phyloP scores from a whole-genome alignment of 441 rosid genomes.

The Pelargonium citronellum region DNA sequence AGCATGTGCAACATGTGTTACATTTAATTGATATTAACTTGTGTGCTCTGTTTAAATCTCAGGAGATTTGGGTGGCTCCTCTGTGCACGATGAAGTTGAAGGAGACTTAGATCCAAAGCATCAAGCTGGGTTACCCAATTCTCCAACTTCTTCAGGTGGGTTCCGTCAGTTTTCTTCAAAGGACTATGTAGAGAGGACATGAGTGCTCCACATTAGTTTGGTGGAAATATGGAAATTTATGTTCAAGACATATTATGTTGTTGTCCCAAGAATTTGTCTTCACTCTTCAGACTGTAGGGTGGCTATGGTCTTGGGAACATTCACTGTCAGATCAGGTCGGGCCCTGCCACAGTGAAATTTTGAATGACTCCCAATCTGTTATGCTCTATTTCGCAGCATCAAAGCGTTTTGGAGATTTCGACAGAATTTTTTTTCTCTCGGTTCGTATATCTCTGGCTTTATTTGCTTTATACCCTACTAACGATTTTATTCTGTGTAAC shows the following conservation, averaged over 20 bases:
- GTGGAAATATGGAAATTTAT: slow-evolving; percentile 51
- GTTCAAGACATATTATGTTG: slow-evolving; percentile 51
- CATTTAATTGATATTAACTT: slow-evolving; percentile 1
- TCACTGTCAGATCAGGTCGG: slow-evolving; percentile 54
- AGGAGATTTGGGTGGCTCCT: slow-evolving; percentile 98
- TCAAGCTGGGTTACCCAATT: slow-evolving; percentile 74
- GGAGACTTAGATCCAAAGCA: slow-evolving; percentile 45
- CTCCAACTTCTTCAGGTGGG: slow-evolving; percentile 99
- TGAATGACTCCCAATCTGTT: slow-evolving; percentile 56
- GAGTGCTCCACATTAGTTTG: slow-evolving; percentile 52
- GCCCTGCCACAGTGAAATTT: slow-evolving; percentile 60
- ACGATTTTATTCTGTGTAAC: slow-evolving; percentile 56
- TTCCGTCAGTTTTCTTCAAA: slow-evolving; percentile 88
- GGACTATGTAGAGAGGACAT: slow-evolving; percentile 75
- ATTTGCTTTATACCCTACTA: slow-evolving; percentile 50
- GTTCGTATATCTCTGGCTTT: slow-evolving; percentile 97
- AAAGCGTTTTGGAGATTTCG: slow-evolving; percentile 57
- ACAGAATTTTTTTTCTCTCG: slow-evolving; percentile 55
- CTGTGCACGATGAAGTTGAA: slow-evolving; percentile 49
- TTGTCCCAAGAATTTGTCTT: slow-evolving; percentile 54
- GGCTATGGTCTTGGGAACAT: slow-evolving; percentile 65
- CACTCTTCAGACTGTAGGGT: slow-evolving; percentile 68
- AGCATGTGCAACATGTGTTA: too few relatives aligned
- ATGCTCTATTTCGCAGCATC: slow-evolving; percentile 60
- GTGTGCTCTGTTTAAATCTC: slow-evolving; percentile 13